Base-by-base conservation (phyloP, 2,329 filamentous ascomycete species). In the Ophiognomonia clavigignenti-juglandacearum region DNA sequence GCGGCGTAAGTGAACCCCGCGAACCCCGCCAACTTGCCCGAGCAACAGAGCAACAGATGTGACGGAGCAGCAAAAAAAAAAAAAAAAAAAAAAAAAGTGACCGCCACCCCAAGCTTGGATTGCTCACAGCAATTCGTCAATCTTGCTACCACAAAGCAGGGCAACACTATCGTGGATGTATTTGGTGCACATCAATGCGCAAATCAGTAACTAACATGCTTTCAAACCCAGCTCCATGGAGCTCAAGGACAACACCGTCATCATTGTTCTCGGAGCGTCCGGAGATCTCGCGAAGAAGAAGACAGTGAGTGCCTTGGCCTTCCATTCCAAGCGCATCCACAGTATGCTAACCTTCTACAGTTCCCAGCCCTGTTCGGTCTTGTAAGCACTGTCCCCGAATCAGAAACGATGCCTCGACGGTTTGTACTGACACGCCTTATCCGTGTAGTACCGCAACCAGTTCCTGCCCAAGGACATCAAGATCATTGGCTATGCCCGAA, bases 281-380 rank as follows among this genome's bases (percentile, higher is more conserved):
- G 93, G 93, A 62, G 93, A 98, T 77, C 75, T 98, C 58, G 93
- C 93, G 43, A 98, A 98, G 81, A 98, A 98, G 85, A 98, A 98
- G 85, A 98, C 93, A 38, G 90, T 95, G 72, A 67, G 82, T 38
- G 34, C 13, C 16, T 22, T 20, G 52, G 49, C 45, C 48, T n/a
- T 45, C 43, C 50, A 43, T 50, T 35, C 46, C 44, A 47, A 42
- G 47, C 53, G 36, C 37, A 16, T 7, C 29, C 13, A 9, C 36
- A 27, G 40, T n/a, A 47, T 57, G 57, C 60, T 64, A 57, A 69
- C 58, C 54, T 53, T 32, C 43, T 50, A 48, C 57, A 96, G 88
- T 98, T 95, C 74, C 93, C 93, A 57, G 93, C 93, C 51, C 83
- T 98, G 47, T 98, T 98, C 67, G 93, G 93, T 59, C 83, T 98